Base-by-base conservation (phyloP, 257 asterid genomes). In the Salvia miltiorrhiza region DNA sequence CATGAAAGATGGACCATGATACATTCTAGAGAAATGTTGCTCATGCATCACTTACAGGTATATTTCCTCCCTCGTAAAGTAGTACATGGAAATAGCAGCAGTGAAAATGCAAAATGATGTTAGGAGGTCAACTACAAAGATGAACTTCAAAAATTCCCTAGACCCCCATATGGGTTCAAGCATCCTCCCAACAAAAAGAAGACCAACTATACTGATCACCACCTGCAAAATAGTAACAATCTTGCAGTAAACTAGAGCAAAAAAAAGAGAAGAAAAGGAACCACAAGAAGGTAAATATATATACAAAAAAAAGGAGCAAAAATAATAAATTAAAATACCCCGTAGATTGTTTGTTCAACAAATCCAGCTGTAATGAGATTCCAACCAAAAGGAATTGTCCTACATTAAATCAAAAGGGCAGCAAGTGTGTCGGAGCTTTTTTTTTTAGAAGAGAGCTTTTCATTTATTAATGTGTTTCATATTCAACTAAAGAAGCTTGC, bases 341-440 rank as follows among this genome's bases (percentile, higher is more conserved):
- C 97, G 49, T 81, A 71, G 63, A 87, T 58, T 49, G 99, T 77
- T 69, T 90, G 99, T 67, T 93, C 99, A 54, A 81, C 65, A 73
- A 88, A 93, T 59, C 97, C 97, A 72, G 97, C 92, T 21, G 99
- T 88, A 64, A 93, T 47, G 79, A 93, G 98, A 82, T 90, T 93
- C 98, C 97, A 93, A 77, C 83, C 97, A 75, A 93, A 93, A 53
- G 98, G 98, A 70, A 93, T 93, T 58, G 98, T 93, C 87, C 98
- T 93, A 73, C 77, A 75, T 48, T 67, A 56, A 57, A 63, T 59
- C 45, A 67, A 65, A 77, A 45, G 11, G 63, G 62, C 24, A 72
- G 49, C 30, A 43, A 39, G 16, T n/a, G 7, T 8, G 65, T 70
- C 71, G 54, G 9, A 57, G 45, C 39, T 61, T 64, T 37, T 4